These are phyloP conservation scores for Musa troglodytarum DNA, from an alignment of 176 grass and related monocot genomes.

Conservation along the genomic window DNA sequence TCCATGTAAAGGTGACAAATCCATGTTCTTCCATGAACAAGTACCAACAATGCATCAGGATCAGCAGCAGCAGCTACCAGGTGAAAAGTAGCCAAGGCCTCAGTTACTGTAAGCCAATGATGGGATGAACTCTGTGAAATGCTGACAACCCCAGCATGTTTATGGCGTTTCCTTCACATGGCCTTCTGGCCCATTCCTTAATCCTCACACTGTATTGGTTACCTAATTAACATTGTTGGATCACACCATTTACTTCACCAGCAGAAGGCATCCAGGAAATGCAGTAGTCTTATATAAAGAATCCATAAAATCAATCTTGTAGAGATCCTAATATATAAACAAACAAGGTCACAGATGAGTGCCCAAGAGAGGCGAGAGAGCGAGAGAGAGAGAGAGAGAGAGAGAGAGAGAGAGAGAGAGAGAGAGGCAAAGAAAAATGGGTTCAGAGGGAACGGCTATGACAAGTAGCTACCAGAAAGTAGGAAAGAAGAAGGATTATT, in stretches of 20 bases:
- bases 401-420: neutral
- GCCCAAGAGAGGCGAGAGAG: neutral
- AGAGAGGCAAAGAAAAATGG: neutral
- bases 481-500: neutral
- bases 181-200: constrained; percentile 3
- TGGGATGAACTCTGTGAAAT: constrained; percentile 11
- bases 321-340: neutral
- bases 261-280: neutral
- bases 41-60: neutral
- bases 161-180: constrained; percentile 15
- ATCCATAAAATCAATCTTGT: neutral
- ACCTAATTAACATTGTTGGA: neutral
- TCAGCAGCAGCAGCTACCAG: neutral
- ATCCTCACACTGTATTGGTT: neutral
- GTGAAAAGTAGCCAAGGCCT: neutral
- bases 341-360: neutral
- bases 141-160: constrained; percentile 20
- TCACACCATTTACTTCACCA: neutral
- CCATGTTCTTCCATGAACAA: neutral
- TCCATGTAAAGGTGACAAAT: neutral
- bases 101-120: neutral
- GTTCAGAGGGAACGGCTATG: neutral
- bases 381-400: neutral
- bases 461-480: neutral
- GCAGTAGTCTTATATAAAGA: neutral